Evolutionary conservation across 768 basidiomycete species (phyloP).

Genomic region (Tricholoma bakamatsutake): DNA sequence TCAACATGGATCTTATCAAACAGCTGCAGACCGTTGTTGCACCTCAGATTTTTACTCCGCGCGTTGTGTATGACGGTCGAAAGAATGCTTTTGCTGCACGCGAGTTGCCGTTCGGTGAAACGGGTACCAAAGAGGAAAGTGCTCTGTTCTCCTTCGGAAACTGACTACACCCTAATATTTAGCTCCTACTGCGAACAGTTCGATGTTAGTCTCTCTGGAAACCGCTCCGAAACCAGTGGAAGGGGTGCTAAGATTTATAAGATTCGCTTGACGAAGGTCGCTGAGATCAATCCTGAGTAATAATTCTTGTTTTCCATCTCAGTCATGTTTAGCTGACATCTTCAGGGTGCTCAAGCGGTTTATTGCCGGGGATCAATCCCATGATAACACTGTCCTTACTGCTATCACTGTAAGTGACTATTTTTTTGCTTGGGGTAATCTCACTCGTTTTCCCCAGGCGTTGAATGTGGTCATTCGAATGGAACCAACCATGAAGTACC

Average conservation of each 20-base stretch:
- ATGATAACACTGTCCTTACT: conserved; percentile 59
- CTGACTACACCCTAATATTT: neutral
- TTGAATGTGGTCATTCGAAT: conserved; percentile 69
- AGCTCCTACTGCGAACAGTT: conserved; percentile 39
- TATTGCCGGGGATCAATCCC: conserved; percentile 52
- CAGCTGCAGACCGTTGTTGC: conserved; percentile 52
- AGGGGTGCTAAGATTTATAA: conserved; percentile 62
- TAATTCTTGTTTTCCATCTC: conserved; percentile 1
- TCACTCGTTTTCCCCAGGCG: conserved; percentile 32
- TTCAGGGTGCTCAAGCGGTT: conserved; percentile 53
- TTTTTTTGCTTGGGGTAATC: neutral
- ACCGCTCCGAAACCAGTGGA: conserved; percentile 26
- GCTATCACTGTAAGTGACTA: conserved; percentile 49
- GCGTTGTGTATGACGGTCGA: conserved; percentile 71
- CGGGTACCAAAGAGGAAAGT: conserved; percentile 46
- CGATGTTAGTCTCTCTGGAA: conserved; percentile 44
- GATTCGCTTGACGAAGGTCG: conserved; percentile 52
- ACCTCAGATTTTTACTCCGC: conserved; percentile 66
- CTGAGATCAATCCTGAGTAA: conserved; percentile 51
- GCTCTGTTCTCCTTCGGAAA: neutral
- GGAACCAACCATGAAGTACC: conserved; percentile 59
- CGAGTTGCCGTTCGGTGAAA: conserved; percentile 53
- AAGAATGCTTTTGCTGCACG: conserved; percentile 68
- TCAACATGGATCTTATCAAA: conserved; percentile 69
- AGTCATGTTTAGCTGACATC: neutral